Base-by-base conservation (phyloP, 2,329 filamentous ascomycete species). In the Cordyceps cateniannulata region DNA sequence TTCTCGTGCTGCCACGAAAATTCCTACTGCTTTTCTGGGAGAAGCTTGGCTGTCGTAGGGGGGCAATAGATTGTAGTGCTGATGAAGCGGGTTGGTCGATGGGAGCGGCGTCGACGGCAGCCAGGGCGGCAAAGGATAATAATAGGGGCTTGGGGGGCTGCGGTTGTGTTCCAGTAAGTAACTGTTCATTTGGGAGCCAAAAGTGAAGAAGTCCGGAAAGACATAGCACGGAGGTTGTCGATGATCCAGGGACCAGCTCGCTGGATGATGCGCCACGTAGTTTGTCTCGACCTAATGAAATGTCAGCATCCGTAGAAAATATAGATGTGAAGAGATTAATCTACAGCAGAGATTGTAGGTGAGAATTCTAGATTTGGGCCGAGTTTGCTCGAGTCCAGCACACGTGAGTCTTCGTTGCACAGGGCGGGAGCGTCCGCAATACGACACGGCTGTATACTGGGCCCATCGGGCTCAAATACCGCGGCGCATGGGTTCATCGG, bases 401-500 rank as follows among this genome's bases (percentile, higher is more conserved):
- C 50, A 54, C 32, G 42, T 54, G 58, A 47, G 29, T 52, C 50
- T 9, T 54, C 24, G 58, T 54, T 35, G 50, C 42, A 54, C 50
- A 60, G 42, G 48, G 29, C 38, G 20, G 40, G 38, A 20, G 40
- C 9, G 42, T 57, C 27, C 32, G 40, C 25, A 25, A 29, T 38
- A 25, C 14, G 32, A 25, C 20, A 40, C 54, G 22, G 54, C 45
- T 57, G 27, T n/a, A 32, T 52, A 18, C 16, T 45, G 14, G 49
- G 45, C 18, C 49, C 38, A 12, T 50, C 48, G 18, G 50, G 58
- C 42, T 45, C 42, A 42, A 60, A 60, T 42, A 22, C 35, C 14
- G 58, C 29, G 14, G 58, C 58, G 18, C 50, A 54, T 3, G 58
- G 58, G 22, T 60, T 60, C 58, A 60, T 60, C 25, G 20, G 29